Base-by-base conservation (phyloP, 768 basidiomycete species). In the Leccinum imitatum region DNA sequence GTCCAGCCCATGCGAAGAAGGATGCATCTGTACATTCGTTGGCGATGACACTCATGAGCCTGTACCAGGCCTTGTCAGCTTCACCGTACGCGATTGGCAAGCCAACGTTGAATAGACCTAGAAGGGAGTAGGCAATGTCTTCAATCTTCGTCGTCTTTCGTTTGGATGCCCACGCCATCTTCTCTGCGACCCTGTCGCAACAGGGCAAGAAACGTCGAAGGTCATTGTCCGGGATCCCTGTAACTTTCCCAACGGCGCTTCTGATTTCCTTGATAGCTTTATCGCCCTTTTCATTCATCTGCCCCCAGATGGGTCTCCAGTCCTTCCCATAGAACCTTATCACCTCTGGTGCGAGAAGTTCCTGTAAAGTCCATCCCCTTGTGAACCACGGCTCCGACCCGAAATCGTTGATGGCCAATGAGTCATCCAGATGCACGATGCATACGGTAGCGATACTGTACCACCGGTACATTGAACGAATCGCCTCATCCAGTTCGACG, bases 401-500 rank as follows among this genome's bases (percentile, higher is more conserved):
- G n/a, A 62, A 64, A 47, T 66, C 63, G 5, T 35, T 46, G 10
- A 59, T 23, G 19, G 60, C 31, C 23, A 17, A 53, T 17, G 67
- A 59, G 31, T 57, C 6, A 13, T 66, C 58, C 3, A 73, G 56
- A 55, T 71, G 64, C 11, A 63, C 65, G 53, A 69, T 57, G 53
- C 71, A 72, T 10, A 72, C 56, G 6, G 63, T 44, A 17, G 71
- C 62, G 9, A 58, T 59, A 2, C 59, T 61, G 47, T 72, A 72
- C 71, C 70, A 72, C 11, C 59, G 44, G 53, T 69, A 72, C 71
- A 73, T 72, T 0, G 71, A 67, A 6, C 63, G 66, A 53, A 73
- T 71, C 37, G 70, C 68, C 41, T 71, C 72, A 23, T 70, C 68
- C n/a, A 72, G 58, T 50, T 72, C 71, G 10, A 69, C 63, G 27